phyloP scores from a whole-genome alignment of 768 basidiomycete species.

The Mycena belliarum region DNA sequence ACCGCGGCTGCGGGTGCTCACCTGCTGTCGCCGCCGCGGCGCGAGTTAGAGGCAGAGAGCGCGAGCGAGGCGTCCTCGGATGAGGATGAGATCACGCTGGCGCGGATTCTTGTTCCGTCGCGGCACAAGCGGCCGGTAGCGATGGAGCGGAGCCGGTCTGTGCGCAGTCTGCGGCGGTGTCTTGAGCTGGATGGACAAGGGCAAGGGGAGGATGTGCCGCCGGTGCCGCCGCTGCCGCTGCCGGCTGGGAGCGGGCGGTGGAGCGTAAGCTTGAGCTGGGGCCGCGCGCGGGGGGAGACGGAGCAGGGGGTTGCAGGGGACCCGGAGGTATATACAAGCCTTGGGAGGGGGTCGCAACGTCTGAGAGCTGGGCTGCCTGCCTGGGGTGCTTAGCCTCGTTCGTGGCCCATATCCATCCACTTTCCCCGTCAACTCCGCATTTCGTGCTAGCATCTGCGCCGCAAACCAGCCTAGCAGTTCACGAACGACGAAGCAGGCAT shows the following conservation, averaged over 20 bases:
- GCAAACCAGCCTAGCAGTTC: too few species aligned
- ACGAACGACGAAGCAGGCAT: too few species aligned
- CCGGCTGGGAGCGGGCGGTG: constrained; percentile 12
- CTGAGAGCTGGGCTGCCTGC: constrained; percentile 8
- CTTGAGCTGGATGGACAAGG: constrained; percentile 18
- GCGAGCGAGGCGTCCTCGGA: constrained; percentile 20
- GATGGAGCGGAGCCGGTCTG: constrained; percentile 21
- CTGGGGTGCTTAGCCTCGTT: too few species aligned
- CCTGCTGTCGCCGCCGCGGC: constrained; percentile 16
- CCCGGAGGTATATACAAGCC: constrained; percentile 4
- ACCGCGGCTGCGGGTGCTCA: constrained; percentile 2
- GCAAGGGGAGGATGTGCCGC: constrained; percentile 9
- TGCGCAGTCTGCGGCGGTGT: constrained; percentile 20
- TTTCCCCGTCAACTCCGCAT: too few species aligned
- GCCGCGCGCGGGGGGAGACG: constrained; percentile 9
- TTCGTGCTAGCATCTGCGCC: too few species aligned
- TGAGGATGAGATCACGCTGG: constrained; percentile 22
- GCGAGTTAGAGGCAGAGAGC: constrained; percentile 9
- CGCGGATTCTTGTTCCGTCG: constrained; percentile 19
- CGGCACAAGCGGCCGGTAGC: constrained; percentile 4
- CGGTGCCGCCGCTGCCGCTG: constrained; percentile 18
- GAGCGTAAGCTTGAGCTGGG: constrained; percentile 23
- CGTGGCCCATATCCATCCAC: too few species aligned
- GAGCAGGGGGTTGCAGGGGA: constrained; percentile 5
- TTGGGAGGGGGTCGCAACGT: constrained; percentile 3